Base-by-base conservation (phyloP, 441 rosid species). In the Brassica balearica region DNA sequence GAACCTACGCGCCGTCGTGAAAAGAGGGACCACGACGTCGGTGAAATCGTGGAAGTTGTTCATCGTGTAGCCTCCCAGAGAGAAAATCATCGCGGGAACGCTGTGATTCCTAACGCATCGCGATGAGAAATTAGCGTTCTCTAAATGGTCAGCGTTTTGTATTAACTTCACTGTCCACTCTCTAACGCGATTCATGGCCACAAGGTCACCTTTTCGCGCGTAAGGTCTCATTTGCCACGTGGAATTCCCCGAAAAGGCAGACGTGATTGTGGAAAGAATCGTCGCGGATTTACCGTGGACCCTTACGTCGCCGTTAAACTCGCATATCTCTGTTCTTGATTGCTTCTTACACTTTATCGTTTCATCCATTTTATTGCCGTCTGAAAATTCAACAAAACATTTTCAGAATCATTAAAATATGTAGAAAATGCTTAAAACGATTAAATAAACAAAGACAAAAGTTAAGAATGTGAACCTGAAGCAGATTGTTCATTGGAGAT, bases 11-110 rank as follows among this genome's bases (percentile, higher is more conserved):
- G 92, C 85, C 46, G 93, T 92, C 48, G 84, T 74, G 78, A 51
- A 95, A 0, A 92, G 84, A 1, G 98, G 97, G 64, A 89, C 66
- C 63, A 95, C 65, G 12, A 92, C 68, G 68, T 94, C 97, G 0
- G 94, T 85, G 84, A 88, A 92, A 51, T 92, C 92, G 14, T 95
- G 99, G 67, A 89, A 95, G 72, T 87, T 85, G 82, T 95, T 92
- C 9, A 92, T 89, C 0, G 97, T 51, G 72, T 87, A 95, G 8
- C 97, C 99, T 59, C 93, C 93, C 1, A 73, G 68, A n/a, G 99
- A 95, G 73, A 95, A 95, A 6, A 95, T 83, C 22, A 93, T 56
- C n/a, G 89, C 97, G 0, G 96, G 91, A 71, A 87, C 84, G 68
- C 77, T 83, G 78, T 55, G 41, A 48, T 56, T 11, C 41, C 5